phyloP scores from a whole-genome alignment of 1,139 yeast genomes.

The Magnusiomyces suaveolens region DNA sequence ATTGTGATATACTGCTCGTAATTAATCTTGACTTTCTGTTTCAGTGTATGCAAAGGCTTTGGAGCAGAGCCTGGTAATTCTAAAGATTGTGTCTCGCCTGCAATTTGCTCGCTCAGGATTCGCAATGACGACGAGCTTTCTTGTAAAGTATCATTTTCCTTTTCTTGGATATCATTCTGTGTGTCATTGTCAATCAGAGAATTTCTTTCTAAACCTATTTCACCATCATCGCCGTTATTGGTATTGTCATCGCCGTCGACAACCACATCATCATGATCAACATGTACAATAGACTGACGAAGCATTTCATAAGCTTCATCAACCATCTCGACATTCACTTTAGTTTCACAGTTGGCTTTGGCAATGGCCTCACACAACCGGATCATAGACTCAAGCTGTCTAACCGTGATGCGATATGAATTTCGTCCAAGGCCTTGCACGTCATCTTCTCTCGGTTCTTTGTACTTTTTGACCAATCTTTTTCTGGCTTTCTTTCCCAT shows the following conservation, averaged over 20 bases:
- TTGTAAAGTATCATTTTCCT: not conserved
- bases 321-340: conserved; percentile 76
- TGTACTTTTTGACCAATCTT: conserved; percentile 68
- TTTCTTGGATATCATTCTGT: conserved; percentile 8
- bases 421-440: conserved; percentile 81
- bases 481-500: conserved; percentile 77
- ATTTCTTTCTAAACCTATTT: conserved; percentile 10
- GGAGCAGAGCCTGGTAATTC: conserved; percentile 6
- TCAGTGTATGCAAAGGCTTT: conserved; percentile 10
- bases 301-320: conserved; percentile 88
- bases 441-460: conserved; percentile 81
- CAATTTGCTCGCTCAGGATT: conserved; percentile 6
- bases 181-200: conserved; percentile 10
- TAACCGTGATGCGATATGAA: conserved; percentile 89
- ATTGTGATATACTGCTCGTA: conserved; percentile 81
- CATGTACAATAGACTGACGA: conserved; percentile 86
- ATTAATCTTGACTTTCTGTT: conserved; percentile 48
- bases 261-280: conserved; percentile 88
- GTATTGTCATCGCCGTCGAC: conserved; percentile 41
- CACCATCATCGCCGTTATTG: conserved; percentile 11
- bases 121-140: conserved; percentile 5
- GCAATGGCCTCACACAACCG: conserved; percentile 95
- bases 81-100: not conserved
- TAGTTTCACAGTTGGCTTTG: conserved; percentile 89
- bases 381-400: conserved; percentile 89